Conservation (phyloP, 495 filamentous ascomycete genomes). For the Lophiostoma macrostomum region DNA sequence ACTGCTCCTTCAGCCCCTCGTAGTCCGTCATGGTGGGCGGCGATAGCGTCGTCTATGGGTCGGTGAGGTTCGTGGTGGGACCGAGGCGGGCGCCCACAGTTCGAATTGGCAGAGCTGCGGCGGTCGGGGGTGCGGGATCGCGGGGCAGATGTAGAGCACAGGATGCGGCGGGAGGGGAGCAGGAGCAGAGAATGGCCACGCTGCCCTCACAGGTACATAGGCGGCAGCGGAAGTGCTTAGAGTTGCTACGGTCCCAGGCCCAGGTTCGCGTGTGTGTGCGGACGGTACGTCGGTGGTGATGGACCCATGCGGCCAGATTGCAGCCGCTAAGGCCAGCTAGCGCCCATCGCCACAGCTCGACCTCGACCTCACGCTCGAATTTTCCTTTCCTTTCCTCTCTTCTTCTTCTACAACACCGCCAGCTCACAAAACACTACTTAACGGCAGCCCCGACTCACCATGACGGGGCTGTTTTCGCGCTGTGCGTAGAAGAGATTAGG, state of each 20-base stretch:
- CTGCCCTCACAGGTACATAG: neutral
- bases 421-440: conserved; percentile 59
- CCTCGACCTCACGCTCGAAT: conserved; percentile 1
- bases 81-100: conserved; percentile 31
- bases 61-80: conserved; percentile 22
- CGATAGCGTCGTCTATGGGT: conserved; percentile 3
- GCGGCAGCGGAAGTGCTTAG: conserved; percentile 24
- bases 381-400: conserved; percentile 35
- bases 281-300: conserved; percentile 2
- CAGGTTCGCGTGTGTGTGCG: conserved; percentile 1
- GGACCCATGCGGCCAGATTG: conserved; percentile 30
- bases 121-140: neutral
- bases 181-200: neutral
- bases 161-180: neutral
- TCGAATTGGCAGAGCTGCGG: conserved; percentile 13
- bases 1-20: conserved; percentile 88
- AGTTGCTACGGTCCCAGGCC: conserved; percentile 21
- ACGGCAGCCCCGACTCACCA: conserved; percentile 52
- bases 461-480: conserved; percentile 64
- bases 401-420: conserved; percentile 49
- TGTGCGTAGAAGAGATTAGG: conserved; percentile 62
- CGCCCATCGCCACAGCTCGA: neutral
- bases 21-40: conserved; percentile 51
- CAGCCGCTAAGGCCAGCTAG: conserved; percentile 14
- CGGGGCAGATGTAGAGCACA: neutral